Evolutionary conservation across 2,329 filamentous ascomycete genomes (phyloP).

Genomic region (Phyllosticta citriasiana): DNA sequence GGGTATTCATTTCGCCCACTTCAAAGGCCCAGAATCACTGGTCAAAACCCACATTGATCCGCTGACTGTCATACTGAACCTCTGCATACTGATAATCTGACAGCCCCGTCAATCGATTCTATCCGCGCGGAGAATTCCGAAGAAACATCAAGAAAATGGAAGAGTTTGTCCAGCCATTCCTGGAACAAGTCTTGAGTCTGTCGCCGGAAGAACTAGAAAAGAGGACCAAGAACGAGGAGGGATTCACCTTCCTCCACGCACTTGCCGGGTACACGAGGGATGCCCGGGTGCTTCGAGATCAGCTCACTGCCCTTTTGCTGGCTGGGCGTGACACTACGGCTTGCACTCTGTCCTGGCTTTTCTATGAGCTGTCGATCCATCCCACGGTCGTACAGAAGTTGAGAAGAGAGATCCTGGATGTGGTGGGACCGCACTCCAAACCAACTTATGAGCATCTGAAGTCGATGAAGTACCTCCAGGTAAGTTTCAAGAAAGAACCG

Average conservation of each 20-base stretch:
- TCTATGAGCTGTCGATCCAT: conserved; percentile 71
- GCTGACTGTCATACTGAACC: background rate
- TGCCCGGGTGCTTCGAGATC: conserved; percentile 63
- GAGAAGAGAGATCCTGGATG: conserved; percentile 58
- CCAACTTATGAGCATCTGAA: conserved; percentile 73
- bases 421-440: conserved; percentile 51
- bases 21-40: no score
- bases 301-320: conserved; percentile 71
- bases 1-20: no score
- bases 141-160: conserved; percentile 59
- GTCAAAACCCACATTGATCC: background rate
- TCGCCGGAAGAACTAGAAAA: conserved; percentile 61
- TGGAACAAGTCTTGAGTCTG: conserved; percentile 61
- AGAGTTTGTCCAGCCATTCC: conserved; percentile 66
- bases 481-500: background rate
- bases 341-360: conserved; percentile 64
- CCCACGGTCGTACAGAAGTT: conserved; percentile 59
- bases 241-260: conserved; percentile 79
- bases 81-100: background rate
- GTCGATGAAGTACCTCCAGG: conserved; percentile 66
- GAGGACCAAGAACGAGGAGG: conserved; percentile 60
- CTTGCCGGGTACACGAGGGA: conserved; percentile 69
- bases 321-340: conserved; percentile 86
- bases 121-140: conserved; percentile 57
- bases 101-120: conserved; percentile 49